Percentiles rank a stretch among this genome's conserved stretches.
Evolutionary conservation across 768 basidiomycete species (phyloP).

Genomic region (Russula foetens): DNA sequence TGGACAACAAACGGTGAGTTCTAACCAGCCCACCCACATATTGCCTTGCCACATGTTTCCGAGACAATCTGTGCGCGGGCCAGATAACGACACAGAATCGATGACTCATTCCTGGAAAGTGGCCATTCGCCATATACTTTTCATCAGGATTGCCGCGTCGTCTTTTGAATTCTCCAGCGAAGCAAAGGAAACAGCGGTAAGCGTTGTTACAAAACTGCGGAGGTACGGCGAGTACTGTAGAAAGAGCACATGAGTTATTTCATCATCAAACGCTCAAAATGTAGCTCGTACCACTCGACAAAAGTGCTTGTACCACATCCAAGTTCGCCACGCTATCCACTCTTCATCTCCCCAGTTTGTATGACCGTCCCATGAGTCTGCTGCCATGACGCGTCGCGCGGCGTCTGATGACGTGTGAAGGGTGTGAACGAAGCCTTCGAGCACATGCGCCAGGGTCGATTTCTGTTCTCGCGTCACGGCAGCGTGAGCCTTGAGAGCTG

Average conservation of each 20-base stretch:
- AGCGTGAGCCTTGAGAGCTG: constrained; percentile 65
- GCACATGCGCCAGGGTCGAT: constrained; percentile 56
- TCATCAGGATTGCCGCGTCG: constrained; percentile 49
- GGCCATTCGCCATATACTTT: constrained; percentile 63
- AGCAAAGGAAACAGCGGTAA: constrained; percentile 60
- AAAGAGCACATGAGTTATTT: background rate
- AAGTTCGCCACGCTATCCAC: constrained; percentile 82
- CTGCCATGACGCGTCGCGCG: constrained; percentile 49
- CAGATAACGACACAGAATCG: background rate
- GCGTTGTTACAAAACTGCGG: constrained; percentile 62
- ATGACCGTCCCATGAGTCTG: constrained; percentile 64
- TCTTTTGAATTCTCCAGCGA: constrained; percentile 52
- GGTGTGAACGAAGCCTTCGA: constrained; percentile 62
- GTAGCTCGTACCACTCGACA: constrained; percentile 56
- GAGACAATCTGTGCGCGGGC: no score
- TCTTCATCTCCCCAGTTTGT: constrained; percentile 61
- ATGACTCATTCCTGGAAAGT: constrained; percentile 43
- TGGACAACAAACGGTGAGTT: no score
- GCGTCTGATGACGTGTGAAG: constrained; percentile 32
- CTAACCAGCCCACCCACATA: no score
- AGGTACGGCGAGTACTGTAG: constrained; percentile 72
- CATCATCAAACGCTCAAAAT: background rate
- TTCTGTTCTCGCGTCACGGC: constrained; percentile 74
- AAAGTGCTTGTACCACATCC: constrained; percentile 90
- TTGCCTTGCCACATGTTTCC: no score